Percentiles rank a stretch among this genome's conserved stretches.
Conservation (phyloP, 768 basidiomycete species). For the Hemileccinum impolitum region DNA sequence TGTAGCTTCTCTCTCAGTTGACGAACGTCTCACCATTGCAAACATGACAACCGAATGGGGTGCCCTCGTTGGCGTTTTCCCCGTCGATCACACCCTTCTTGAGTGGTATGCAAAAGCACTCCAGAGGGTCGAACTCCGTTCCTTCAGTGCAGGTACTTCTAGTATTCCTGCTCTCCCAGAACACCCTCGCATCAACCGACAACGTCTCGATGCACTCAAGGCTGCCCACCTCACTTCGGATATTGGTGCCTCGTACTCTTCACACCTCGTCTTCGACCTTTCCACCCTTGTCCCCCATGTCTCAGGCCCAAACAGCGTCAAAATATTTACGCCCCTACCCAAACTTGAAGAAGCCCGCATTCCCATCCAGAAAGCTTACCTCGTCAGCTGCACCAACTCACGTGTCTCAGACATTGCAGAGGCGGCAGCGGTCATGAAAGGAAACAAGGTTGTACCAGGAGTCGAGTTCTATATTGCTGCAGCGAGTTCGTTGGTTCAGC, state of each 20-base stretch:
- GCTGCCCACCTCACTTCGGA: slow-evolving; percentile 62
- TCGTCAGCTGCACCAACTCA: slow-evolving; percentile 97
- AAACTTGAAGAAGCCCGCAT: slow-evolving; percentile 71
- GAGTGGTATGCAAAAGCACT: slow-evolving; percentile 82
- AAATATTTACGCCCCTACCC: slow-evolving; percentile 91
- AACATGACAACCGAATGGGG: slow-evolving; percentile 99
- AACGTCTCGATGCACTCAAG: slow-evolving; percentile 65
- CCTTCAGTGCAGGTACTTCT: slow-evolving; percentile 53
- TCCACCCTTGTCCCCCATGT: slow-evolving; percentile 93
- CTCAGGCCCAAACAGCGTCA: slow-evolving; percentile 97
- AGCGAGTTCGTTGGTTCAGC: slow-evolving; percentile 88
- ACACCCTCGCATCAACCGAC: slow-evolving; percentile 83
- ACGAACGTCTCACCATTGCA: slow-evolving; percentile 94
- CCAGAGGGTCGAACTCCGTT: slow-evolving; percentile 69
- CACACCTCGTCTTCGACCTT: slow-evolving; percentile 88
- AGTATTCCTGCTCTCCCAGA: slow-evolving; percentile 65
- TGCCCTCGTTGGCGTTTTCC: slow-evolving; percentile 93
- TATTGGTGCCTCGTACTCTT: slow-evolving; percentile 72
- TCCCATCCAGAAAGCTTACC: slow-evolving; percentile 93
- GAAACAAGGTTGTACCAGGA: slow-evolving; percentile 74
- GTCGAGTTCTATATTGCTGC: slow-evolving; percentile 99
- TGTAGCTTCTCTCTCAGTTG: slow-evolving; percentile 69
- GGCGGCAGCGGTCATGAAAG: slow-evolving; percentile 86
- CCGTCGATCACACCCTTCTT: slow-evolving; percentile 77
- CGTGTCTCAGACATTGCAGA: slow-evolving; percentile 92